Conservation (phyloP, 257 asterid genomes). For the Solanum commersonii region DNA sequence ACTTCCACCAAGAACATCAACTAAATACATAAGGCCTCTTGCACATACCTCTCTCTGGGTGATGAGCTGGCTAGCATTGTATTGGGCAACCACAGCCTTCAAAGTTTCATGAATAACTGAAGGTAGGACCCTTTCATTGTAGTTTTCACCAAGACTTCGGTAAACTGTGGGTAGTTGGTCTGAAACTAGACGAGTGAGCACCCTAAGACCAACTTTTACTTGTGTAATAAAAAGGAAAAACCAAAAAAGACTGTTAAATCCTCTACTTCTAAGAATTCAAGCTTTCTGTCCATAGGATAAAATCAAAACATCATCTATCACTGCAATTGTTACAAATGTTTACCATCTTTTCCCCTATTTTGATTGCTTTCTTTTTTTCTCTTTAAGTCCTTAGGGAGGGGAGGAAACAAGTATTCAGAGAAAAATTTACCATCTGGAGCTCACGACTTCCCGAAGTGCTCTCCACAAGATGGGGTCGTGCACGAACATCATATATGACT, state of each 20-base stretch:
- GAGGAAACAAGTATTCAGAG: background rate
- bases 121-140: slow-evolving; percentile 81
- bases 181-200: slow-evolving; percentile 81
- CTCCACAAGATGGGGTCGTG: slow-evolving; percentile 88
- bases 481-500: slow-evolving; percentile 50
- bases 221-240: slow-evolving; percentile 13
- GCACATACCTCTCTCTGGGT: slow-evolving; percentile 83
- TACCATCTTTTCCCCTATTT: background rate
- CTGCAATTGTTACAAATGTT: background rate
- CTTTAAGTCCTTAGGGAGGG: background rate
- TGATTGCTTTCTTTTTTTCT: background rate
- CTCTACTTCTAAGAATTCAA: background rate
- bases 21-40: background rate
- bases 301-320: background rate
- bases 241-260: background rate
- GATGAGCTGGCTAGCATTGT: slow-evolving; percentile 91
- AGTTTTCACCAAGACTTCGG: slow-evolving; percentile 78
- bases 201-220: slow-evolving; percentile 92
- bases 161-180: slow-evolving; percentile 82
- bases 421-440: slow-evolving; percentile 70
- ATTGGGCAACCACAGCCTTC: slow-evolving; percentile 89
- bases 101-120: slow-evolving; percentile 86
- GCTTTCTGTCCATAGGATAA: background rate
- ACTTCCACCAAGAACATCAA: background rate
- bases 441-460: slow-evolving; percentile 96